These are phyloP conservation scores for Dacryopinax spathularia DNA, from an alignment of 768 basidiomycete genomes.

Conservation along the genomic window DNA sequence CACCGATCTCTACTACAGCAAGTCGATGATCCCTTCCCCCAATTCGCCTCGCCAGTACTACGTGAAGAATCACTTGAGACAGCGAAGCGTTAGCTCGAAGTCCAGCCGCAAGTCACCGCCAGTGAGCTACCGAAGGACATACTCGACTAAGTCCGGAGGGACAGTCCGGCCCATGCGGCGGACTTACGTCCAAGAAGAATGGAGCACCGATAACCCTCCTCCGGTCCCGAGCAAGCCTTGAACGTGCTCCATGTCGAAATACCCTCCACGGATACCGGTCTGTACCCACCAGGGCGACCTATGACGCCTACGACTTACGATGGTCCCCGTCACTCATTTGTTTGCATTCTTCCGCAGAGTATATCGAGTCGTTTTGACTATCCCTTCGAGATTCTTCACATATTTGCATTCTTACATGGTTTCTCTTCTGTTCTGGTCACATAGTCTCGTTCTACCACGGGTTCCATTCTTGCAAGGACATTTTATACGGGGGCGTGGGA, in stretches of 20 bases:
- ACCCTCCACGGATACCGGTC: not conserved
- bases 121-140: not conserved
- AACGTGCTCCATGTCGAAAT: not conserved
- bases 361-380: too few relatives aligned
- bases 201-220: not conserved
- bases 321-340: constrained; percentile 26
- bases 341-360: constrained; percentile 4
- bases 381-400: too few relatives aligned
- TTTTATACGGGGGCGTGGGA: too few relatives aligned
- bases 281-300: too few relatives aligned
- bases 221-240: not conserved
- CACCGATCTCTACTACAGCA: constrained; percentile 1
- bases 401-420: too few relatives aligned
- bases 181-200: not conserved
- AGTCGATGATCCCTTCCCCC: not conserved
- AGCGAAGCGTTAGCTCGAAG: not conserved
- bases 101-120: constrained; percentile 2
- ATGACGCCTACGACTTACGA: not conserved
- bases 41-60: not conserved
- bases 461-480: not conserved
- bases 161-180: not conserved
- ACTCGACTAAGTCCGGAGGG: not conserved
- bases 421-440: not conserved
- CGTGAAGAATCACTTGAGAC: not conserved
- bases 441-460: not conserved